These are phyloP conservation scores for Vitis hybrid DNA, from an alignment of 177 flowering plant species.

Conservation along the genomic window DNA sequence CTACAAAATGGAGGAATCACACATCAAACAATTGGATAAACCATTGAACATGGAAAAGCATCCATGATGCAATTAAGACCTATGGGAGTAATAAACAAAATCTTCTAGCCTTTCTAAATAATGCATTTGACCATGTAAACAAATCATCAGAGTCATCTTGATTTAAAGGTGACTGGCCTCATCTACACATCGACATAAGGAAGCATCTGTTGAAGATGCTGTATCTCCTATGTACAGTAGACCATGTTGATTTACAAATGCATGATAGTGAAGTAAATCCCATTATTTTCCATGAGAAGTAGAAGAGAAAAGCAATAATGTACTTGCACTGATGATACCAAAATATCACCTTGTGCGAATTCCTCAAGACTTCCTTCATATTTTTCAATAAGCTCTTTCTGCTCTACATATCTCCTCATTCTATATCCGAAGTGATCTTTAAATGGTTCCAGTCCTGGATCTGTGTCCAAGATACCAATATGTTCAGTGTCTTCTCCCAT, in stretches of 20 bases:
- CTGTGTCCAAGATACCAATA: constrained; percentile 53
- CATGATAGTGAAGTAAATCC: background rate
- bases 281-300: background rate
- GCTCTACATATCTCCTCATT: constrained; percentile 56
- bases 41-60: too few relatives aligned
- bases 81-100: too few relatives aligned
- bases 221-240: background rate
- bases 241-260: background rate
- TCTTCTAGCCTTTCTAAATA: too few relatives aligned
- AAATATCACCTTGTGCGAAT: constrained; percentile 73
- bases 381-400: constrained; percentile 60
- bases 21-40: background rate
- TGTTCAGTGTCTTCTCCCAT: constrained; percentile 45
- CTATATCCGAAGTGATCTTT: constrained; percentile 77
- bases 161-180: background rate
- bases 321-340: background rate
- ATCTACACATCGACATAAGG: background rate
- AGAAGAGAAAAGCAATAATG: background rate
- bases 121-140: background rate
- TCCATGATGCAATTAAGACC: too few relatives aligned
- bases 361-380: constrained; percentile 86
- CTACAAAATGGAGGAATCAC: constrained; percentile 28
- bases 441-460: constrained; percentile 62
- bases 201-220: background rate
- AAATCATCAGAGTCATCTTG: background rate